Conservation (phyloP, 2,329 filamentous ascomycete genomes). For the Colletotrichum simmondsii region DNA sequence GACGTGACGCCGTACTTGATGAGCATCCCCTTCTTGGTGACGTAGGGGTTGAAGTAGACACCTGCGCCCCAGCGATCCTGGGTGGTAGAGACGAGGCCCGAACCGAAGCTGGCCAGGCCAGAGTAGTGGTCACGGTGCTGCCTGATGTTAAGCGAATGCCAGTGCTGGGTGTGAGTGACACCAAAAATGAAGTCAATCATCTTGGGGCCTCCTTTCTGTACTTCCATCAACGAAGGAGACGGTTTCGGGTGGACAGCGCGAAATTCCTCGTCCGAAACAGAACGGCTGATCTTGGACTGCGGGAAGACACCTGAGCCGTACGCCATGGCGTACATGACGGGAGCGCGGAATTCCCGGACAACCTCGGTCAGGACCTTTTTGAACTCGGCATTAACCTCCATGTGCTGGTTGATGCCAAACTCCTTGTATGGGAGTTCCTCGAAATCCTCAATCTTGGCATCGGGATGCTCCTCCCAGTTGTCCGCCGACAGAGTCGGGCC, state of each 20-base stretch:
- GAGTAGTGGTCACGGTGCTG: slow-evolving; percentile 96
- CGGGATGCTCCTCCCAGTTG: slow-evolving; percentile 56
- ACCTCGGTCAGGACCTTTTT: slow-evolving; percentile 90
- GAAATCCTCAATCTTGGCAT: slow-evolving; percentile 55
- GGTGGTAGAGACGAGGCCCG: slow-evolving; percentile 83
- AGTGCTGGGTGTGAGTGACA: slow-evolving; percentile 93
- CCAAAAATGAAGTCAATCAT: slow-evolving; percentile 99
- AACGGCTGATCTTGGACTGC: slow-evolving; percentile 66
- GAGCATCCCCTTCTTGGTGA: slow-evolving; percentile 92
- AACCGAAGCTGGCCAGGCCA: slow-evolving; percentile 82
- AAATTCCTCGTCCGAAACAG: slow-evolving; percentile 66
- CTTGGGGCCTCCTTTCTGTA: slow-evolving; percentile 88
- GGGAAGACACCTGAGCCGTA: slow-evolving; percentile 98
- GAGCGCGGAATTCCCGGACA: slow-evolving; percentile 90
- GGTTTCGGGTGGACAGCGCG: slow-evolving; percentile 83
- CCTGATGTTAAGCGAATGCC: slow-evolving; percentile 91
- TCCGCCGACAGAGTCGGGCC: slow-evolving; percentile 34
- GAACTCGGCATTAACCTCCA: slow-evolving; percentile 94
- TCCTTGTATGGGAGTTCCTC: slow-evolving; percentile 57
- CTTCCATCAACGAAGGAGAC: slow-evolving; percentile 81
- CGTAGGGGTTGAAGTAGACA: slow-evolving; percentile 97
- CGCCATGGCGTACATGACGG: slow-evolving; percentile 95
- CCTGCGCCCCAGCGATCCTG: slow-evolving; percentile 92
- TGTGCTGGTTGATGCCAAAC: slow-evolving; percentile 96
- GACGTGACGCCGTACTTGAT: slow-evolving; percentile 99